phyloP scores from a whole-genome alignment of 2,329 filamentous ascomycete genomes.

The Chrysosporium queenslandicum region DNA sequence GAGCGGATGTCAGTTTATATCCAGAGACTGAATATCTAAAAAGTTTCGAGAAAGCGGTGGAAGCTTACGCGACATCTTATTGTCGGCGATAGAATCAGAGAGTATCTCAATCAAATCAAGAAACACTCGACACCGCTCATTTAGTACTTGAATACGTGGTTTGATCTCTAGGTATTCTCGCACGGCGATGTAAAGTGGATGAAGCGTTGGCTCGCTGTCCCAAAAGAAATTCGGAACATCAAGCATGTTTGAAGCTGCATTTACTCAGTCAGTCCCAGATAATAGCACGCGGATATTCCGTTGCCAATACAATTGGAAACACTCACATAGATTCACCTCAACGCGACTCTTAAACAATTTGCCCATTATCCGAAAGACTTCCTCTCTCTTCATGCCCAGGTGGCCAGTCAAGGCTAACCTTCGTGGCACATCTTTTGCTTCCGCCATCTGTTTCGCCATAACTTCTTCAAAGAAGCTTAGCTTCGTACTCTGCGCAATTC shows the following conservation, averaged over 20 bases:
- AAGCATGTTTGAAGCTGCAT: conserved; percentile 77
- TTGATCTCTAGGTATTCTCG: conserved; percentile 98
- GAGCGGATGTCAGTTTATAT: not conserved
- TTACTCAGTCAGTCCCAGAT: conserved; percentile 8
- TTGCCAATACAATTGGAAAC: not conserved
- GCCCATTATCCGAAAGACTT: conserved; percentile 87
- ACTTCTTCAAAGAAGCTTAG: conserved; percentile 91
- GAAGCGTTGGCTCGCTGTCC: conserved; percentile 90
- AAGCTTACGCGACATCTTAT: conserved; percentile 69
- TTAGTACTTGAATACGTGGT: conserved; percentile 87
- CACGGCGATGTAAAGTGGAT: conserved; percentile 87
- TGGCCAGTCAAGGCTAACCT: conserved; percentile 79
- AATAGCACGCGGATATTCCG: not conserved
- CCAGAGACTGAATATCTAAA: not conserved
- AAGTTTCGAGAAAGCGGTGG: conserved; percentile 8
- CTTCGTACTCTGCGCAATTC: conserved; percentile 94
- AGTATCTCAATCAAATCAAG: conserved; percentile 92
- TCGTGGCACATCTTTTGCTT: conserved; percentile 86
- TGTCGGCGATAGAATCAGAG: conserved; percentile 81
- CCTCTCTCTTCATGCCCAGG: conserved; percentile 79
- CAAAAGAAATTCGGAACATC: conserved; percentile 97
- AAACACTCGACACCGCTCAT: conserved; percentile 93
- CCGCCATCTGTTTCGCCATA: conserved; percentile 88
- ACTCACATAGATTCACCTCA: conserved; percentile 92
- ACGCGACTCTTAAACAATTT: conserved; percentile 86